A percentile compares a stretch with the other conserved stretches of the same genome.
These are phyloP conservation scores for California macrophylla DNA, from an alignment of 441 rosid genomes.

Conservation along the genomic window DNA sequence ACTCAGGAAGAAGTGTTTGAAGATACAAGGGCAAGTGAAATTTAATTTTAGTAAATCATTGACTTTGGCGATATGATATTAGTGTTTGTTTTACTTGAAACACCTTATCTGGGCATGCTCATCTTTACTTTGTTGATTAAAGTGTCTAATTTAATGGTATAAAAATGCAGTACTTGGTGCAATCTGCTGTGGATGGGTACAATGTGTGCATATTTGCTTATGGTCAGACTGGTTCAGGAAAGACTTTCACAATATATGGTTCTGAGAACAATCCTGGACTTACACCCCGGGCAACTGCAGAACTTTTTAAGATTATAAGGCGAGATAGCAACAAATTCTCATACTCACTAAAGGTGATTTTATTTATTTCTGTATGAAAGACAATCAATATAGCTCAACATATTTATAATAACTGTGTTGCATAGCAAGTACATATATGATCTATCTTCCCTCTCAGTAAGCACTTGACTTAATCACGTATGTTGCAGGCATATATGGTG, in stretches of 20 bases:
- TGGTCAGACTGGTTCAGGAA: constrained; percentile 98
- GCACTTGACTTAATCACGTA: constrained; percentile 11
- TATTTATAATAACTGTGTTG: not conserved
- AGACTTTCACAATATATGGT: constrained; percentile 90
- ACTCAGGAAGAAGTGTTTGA: constrained; percentile 79
- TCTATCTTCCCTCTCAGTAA: not conserved
- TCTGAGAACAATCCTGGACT: constrained; percentile 66
- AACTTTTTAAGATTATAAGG: constrained; percentile 65
- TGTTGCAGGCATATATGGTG: constrained; percentile 79
- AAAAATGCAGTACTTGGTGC: constrained; percentile 69
- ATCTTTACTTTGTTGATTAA: not conserved
- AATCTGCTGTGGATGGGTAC: constrained; percentile 90
- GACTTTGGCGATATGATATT: not conserved
- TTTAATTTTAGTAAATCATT: constrained; percentile 3
- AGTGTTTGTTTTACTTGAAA: not conserved
- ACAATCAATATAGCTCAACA: not conserved
- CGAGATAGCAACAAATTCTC: constrained; percentile 70
- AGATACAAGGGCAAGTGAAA: constrained; percentile 59
- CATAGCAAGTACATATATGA: not conserved
- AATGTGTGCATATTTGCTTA: constrained; percentile 93
- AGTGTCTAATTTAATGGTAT: constrained; percentile 10
- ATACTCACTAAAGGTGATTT: constrained; percentile 64
- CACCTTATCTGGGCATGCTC: not conserved
- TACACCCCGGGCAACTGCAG: constrained; percentile 74
- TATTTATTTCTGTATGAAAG: not conserved